Evolutionary conservation across 2,329 filamentous ascomycete genomes (phyloP).

Genomic region (Hypoxylon sp.): DNA sequence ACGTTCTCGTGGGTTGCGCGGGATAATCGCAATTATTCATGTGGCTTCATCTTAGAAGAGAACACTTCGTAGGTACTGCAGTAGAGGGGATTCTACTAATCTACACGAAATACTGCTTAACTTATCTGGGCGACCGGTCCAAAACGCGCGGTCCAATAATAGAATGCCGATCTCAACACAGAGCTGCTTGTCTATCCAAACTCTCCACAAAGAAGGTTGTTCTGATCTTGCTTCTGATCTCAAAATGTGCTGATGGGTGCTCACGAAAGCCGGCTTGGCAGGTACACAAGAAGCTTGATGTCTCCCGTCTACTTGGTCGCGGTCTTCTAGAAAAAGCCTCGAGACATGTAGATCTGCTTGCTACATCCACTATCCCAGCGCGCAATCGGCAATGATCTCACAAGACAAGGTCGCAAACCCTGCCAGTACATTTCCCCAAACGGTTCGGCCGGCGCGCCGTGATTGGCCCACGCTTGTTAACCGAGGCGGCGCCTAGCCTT

Average conservation of each 20-base stretch:
- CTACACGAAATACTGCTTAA: constrained; percentile 11
- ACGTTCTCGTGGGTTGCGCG: constrained; percentile 19
- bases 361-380: constrained; percentile 17
- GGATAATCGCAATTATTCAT: constrained; percentile 19
- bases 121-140: constrained; percentile 14
- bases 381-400: constrained; percentile 30
- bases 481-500: constrained; percentile 25
- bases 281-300: constrained; percentile 26
- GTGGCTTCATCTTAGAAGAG: constrained; percentile 14
- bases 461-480: constrained; percentile 24
- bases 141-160: constrained; percentile 5
- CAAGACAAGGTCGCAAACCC: constrained; percentile 16
- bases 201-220: constrained; percentile 20
- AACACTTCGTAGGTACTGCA: background rate
- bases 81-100: background rate
- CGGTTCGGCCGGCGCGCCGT: constrained; percentile 31
- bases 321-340: constrained; percentile 29
- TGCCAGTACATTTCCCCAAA: constrained; percentile 40
- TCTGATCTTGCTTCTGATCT: constrained; percentile 42
- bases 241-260: constrained; percentile 22
- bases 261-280: constrained; percentile 37
- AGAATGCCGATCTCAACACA: constrained; percentile 16
- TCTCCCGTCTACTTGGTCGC: background rate
- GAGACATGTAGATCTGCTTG: constrained; percentile 22
- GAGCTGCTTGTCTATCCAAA: constrained; percentile 22